Percentiles rank a stretch among this genome's conserved stretches.
Conservation (phyloP, 2,329 filamentous ascomycete genomes). For the Fusarium guadeloupense region DNA sequence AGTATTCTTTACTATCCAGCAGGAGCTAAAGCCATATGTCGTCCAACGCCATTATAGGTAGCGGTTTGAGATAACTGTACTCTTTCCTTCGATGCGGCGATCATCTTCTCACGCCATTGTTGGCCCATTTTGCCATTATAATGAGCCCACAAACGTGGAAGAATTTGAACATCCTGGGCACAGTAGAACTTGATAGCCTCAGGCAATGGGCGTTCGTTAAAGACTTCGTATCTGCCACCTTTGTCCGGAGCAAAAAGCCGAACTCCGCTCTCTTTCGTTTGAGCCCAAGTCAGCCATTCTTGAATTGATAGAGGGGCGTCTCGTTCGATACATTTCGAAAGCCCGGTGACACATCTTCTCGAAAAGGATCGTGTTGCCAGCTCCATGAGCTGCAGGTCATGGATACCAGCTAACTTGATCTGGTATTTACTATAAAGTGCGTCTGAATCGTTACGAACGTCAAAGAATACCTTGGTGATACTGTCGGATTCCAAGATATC, state of each 20-base stretch:
- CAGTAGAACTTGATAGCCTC: neutral
- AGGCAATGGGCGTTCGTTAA: neutral
- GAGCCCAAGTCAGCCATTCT: neutral
- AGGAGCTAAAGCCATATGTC: too few species aligned
- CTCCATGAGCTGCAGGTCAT: slow-evolving; percentile 7
- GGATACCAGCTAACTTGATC: neutral
- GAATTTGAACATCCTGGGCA: neutral
- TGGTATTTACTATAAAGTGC: neutral
- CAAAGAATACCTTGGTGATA: neutral
- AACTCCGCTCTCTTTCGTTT: neutral
- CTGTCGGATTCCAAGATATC: neutral
- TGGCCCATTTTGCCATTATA: neutral
- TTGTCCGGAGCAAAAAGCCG: neutral
- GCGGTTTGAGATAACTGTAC: too few species aligned
- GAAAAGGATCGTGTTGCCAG: neutral
- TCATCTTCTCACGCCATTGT: neutral
- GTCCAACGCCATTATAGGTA: too few species aligned
- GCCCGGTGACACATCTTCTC: neutral
- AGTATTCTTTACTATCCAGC: too few species aligned
- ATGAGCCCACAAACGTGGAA: neutral
- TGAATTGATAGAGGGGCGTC: neutral
- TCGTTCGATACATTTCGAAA: neutral
- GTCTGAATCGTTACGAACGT: neutral
- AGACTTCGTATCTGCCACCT: neutral
- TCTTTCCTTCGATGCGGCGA: too few species aligned